Percentiles rank a stretch among this genome's conserved stretches.
These are phyloP conservation scores for Rhizopogon vinicolor DNA, from an alignment of 768 basidiomycete species.

Conservation along the genomic window DNA sequence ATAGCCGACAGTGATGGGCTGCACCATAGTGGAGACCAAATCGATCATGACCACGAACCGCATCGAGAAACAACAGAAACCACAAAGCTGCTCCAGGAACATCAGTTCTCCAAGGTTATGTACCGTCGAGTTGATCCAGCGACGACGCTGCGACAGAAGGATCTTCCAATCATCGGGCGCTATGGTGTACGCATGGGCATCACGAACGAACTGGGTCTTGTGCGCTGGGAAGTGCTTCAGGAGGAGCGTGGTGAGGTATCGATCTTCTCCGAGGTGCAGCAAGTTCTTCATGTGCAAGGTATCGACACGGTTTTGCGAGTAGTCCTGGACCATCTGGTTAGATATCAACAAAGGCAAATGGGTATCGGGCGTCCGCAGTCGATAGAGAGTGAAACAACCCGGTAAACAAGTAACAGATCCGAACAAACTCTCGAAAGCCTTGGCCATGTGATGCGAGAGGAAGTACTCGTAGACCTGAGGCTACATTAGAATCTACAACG, in stretches of 20 bases:
- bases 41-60: conserved; percentile 98
- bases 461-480: conserved; percentile 94
- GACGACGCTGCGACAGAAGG: conserved; percentile 90
- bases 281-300: conserved; percentile 99
- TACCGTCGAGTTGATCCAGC: conserved; percentile 99
- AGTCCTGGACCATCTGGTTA: conserved; percentile 86
- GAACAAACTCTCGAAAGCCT: conserved; percentile 95
- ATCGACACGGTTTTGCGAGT: conserved; percentile 94
- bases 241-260: conserved; percentile 92
- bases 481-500: not conserved
- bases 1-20: conserved; percentile 85
- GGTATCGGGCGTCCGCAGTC: conserved; percentile 89
- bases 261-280: conserved; percentile 97
- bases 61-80: conserved; percentile 99
- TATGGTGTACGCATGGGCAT: conserved; percentile 91
- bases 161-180: conserved; percentile 96
- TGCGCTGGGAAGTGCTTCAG: conserved; percentile 92
- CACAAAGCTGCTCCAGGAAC: conserved; percentile 87
- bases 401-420: conserved; percentile 98
- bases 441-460: conserved; percentile 98
- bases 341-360: conserved; percentile 94
- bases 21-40: conserved; percentile 79
- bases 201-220: conserved; percentile 95
- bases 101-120: conserved; percentile 94
- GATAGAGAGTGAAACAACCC: conserved; percentile 98